Conservation (phyloP, 2,329 filamentous ascomycete species). For the Fusarium falciforme region DNA sequence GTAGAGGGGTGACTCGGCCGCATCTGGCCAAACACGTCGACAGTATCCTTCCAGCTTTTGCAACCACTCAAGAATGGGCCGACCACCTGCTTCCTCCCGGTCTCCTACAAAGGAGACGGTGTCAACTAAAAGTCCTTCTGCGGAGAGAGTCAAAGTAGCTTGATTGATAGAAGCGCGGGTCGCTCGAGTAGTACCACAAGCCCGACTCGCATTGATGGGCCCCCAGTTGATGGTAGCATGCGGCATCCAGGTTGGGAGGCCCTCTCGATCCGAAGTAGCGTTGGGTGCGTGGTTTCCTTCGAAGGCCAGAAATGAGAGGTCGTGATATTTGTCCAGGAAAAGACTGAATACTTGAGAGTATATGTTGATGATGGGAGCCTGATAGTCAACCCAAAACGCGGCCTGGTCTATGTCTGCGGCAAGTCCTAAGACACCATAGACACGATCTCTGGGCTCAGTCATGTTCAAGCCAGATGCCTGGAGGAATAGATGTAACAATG, state of each 20-base stretch:
- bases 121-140: neutral
- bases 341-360: neutral
- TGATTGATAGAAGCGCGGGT: neutral
- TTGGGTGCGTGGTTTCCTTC: neutral
- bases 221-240: neutral
- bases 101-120: neutral
- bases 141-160: neutral
- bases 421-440: slow-evolving; percentile 11
- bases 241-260: neutral
- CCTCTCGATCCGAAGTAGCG: neutral
- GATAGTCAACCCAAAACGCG: neutral
- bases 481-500: neutral
- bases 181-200: neutral
- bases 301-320: neutral
- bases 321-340: neutral
- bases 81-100: neutral
- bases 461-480: neutral
- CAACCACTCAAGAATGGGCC: neutral
- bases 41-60: neutral
- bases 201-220: neutral
- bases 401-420: neutral
- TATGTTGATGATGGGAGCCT: neutral
- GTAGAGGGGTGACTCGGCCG: neutral
- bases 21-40: neutral
- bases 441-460: neutral